Percentiles rank a stretch among this genome's conserved stretches.
phyloP scores from a whole-genome alignment of 2,329 filamentous ascomycete species.

The Nothopassalora personata region DNA sequence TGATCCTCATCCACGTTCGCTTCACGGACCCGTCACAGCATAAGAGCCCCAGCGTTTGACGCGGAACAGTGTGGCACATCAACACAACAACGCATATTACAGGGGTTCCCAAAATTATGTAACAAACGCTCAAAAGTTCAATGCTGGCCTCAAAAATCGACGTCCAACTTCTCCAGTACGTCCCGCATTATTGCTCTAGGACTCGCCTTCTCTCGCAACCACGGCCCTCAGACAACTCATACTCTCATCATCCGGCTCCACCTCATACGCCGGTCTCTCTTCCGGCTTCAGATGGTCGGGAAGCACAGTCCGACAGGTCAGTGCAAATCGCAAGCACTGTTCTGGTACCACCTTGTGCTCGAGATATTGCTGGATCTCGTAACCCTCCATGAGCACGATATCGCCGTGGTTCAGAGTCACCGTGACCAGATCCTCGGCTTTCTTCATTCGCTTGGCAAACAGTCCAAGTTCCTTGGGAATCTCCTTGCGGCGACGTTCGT shows the following conservation, averaged over 20 bases:
- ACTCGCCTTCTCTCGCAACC: slow-evolving; percentile 3
- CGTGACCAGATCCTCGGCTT: slow-evolving; percentile 35
- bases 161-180: neutral
- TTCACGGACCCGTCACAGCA: too few species aligned
- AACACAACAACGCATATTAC: too few species aligned
- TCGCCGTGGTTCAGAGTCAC: slow-evolving; percentile 57
- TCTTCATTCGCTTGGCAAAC: slow-evolving; percentile 28
- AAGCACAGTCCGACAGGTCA: slow-evolving; percentile 53
- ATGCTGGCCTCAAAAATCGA: neutral
- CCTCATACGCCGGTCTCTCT: slow-evolving; percentile 37
- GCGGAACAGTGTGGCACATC: too few species aligned
- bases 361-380: slow-evolving; percentile 53
- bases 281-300: slow-evolving; percentile 38
- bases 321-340: slow-evolving; percentile 51
- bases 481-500: slow-evolving; percentile 27
- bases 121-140: neutral
- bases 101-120: too few species aligned
- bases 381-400: slow-evolving; percentile 59
- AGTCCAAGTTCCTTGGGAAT: slow-evolving; percentile 37
- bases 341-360: slow-evolving; percentile 53
- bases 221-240: slow-evolving; percentile 16
- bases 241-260: slow-evolving; percentile 30
- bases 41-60: too few species aligned
- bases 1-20: too few species aligned
- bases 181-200: neutral